Base-by-base conservation (phyloP, 2,329 filamentous ascomycete species). In the Sclerotinia spermophila region DNA sequence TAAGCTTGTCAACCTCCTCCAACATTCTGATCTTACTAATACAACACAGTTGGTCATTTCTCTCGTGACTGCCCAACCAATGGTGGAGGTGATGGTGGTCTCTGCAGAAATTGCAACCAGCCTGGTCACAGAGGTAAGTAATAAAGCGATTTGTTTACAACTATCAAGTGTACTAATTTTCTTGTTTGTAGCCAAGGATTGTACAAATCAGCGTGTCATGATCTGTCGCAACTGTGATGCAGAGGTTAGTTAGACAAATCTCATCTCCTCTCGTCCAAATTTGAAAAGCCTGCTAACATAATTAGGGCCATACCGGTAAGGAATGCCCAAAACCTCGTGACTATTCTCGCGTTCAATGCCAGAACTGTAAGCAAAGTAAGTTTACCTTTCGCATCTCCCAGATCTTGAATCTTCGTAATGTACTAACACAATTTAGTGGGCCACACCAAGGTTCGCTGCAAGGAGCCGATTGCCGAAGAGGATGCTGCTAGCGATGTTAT, bases 31-130 rank as follows among this genome's bases (percentile, higher is more conserved):
- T 45, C 6, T 66, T 10, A 27, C 68, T 38, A 56, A 67, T n/a
- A 59, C n/a, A 55, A 3, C 45, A 13, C 69, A 89, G 84, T 80
- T 69, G 89, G 89, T 3, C 89, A 92, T 75, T 88, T 88, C 75
- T 83, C 85, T 45, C 83, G 83, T 55, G 89, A 91, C 76, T 92
- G 89, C 77, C 88, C 90, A 40, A 82, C 88, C 78, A 88, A 86
- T 24, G 84, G 84, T 70, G 86, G 86, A 71, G 82, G 84, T 78
- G 83, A 83, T 74, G 76, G 81, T 78, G 82, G 82, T 5, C 83
- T 86, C 72, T 93, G 90, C 80, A 77, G 73, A 72, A 91, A 90
- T 79, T 93, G 90, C 77, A 82, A 83, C 55, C 85, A 89, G 74
- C 79, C 89, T 27, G 90, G 90, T 0, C 90, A 92, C 72, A 82